Evolutionary conservation across 768 basidiomycete species (phyloP).

Genomic region (Auriscalpium orientale): DNA sequence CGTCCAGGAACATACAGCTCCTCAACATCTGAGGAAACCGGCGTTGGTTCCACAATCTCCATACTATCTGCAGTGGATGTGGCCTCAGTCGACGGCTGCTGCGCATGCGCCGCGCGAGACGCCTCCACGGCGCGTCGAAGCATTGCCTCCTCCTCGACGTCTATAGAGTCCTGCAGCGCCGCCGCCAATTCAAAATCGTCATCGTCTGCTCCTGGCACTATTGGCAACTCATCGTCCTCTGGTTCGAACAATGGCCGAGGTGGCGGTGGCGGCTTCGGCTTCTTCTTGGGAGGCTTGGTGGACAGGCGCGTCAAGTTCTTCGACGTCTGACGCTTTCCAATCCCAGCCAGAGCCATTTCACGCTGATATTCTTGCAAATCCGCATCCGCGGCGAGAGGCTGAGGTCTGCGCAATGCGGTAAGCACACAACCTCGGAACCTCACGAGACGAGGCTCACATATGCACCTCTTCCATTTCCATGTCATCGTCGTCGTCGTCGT

Average conservation of each 20-base stretch:
- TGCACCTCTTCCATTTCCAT: slow-evolving; percentile 77
- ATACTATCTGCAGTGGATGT: neutral
- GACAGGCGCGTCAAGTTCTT: slow-evolving; percentile 27
- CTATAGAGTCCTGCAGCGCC: slow-evolving; percentile 59
- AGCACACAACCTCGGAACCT: neutral
- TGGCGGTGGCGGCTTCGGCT: slow-evolving; percentile 29
- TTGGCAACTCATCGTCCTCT: slow-evolving; percentile 39
- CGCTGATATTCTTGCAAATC: slow-evolving; percentile 59
- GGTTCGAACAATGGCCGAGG: slow-evolving; percentile 36
- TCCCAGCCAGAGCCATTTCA: slow-evolving; percentile 52
- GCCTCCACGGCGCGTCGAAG: slow-evolving; percentile 23
- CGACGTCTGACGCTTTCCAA: slow-evolving; percentile 41
- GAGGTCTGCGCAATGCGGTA: slow-evolving; percentile 12
- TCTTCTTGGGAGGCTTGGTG: slow-evolving; percentile 28
- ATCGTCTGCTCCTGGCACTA: slow-evolving; percentile 28
- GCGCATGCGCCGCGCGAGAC: slow-evolving; percentile 13
- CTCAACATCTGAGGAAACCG: slow-evolving; percentile 27
- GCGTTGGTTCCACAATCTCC: neutral
- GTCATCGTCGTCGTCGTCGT: slow-evolving; percentile 28
- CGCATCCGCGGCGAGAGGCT: slow-evolving; percentile 35
- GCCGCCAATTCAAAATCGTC: slow-evolving; percentile 50
- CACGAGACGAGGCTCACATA: slow-evolving; percentile 34
- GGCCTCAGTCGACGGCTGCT: slow-evolving; percentile 7
- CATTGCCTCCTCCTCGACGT: slow-evolving; percentile 26
- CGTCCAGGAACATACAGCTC: slow-evolving; percentile 46